These are phyloP conservation scores for Tuber microsphaerosporum DNA, from an alignment of 495 filamentous ascomycete species.

Conservation along the genomic window DNA sequence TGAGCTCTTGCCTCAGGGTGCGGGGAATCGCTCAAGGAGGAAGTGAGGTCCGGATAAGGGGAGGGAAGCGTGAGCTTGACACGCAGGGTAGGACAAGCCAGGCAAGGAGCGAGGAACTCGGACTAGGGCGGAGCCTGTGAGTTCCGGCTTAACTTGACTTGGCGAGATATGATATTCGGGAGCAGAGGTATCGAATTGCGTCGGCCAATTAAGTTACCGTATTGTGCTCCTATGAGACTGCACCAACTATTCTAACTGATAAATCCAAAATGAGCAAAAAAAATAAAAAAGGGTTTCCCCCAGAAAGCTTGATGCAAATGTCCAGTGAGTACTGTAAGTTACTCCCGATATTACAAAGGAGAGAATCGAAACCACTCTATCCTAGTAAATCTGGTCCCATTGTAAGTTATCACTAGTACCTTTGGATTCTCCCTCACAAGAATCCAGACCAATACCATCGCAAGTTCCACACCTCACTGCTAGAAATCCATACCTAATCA, in stretches of 20 bases:
- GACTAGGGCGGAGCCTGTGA: not conserved
- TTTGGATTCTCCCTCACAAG: not conserved
- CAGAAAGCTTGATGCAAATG: not conserved
- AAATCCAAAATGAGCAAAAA: not conserved
- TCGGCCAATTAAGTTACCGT: not conserved
- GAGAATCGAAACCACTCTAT: not conserved
- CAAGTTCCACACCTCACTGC: not conserved
- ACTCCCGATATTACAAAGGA: not conserved
- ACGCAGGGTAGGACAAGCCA: not conserved
- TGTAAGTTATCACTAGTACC: not conserved
- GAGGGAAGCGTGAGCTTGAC: not conserved
- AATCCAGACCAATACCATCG: not conserved
- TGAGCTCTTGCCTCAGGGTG: not conserved
- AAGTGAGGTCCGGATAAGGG: not conserved
- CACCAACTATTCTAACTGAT: no score
- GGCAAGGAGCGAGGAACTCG: no score
- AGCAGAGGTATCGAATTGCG: not conserved
- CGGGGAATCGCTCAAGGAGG: not conserved
- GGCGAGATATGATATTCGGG: not conserved
- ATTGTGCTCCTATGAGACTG: not conserved
- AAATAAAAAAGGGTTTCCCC: not conserved
- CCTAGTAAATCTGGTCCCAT: not conserved
- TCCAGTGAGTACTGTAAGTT: not conserved
- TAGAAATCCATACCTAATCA: not conserved
- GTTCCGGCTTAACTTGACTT: not conserved